A percentile compares a stretch with the other conserved stretches of the same genome.
These are phyloP conservation scores for Setomelanomma holmii DNA, from an alignment of 2,329 filamentous ascomycete genomes.

Conservation along the genomic window DNA sequence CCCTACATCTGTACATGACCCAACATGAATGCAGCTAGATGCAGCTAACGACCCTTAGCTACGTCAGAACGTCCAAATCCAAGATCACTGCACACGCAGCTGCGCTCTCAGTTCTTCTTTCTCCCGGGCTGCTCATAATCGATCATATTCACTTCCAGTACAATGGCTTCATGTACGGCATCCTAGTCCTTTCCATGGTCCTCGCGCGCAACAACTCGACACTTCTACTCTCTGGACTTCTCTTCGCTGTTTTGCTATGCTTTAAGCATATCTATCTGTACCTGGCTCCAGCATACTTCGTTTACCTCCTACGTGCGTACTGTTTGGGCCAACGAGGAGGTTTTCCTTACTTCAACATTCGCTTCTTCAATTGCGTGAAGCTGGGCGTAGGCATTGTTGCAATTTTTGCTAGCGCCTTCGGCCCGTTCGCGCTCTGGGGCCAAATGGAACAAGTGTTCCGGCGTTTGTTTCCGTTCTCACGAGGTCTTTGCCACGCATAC, in stretches of 20 bases:
- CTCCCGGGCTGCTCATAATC: slow-evolving; percentile 92
- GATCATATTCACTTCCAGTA: slow-evolving; percentile 99
- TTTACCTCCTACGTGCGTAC: slow-evolving; percentile 88
- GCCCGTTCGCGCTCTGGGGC: slow-evolving; percentile 80
- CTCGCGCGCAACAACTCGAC: slow-evolving; percentile 78
- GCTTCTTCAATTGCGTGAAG: slow-evolving; percentile 81
- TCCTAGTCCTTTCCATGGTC: slow-evolving; percentile 85
- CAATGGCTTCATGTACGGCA: slow-evolving; percentile 94
- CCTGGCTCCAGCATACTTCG: slow-evolving; percentile 92
- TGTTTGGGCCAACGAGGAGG: slow-evolving; percentile 81
- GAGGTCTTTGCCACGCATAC: slow-evolving; percentile 95
- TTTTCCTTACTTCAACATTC: slow-evolving; percentile 71
- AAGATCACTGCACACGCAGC: slow-evolving; percentile 83
- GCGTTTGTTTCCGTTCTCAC: slow-evolving; percentile 90
- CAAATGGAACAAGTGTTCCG: slow-evolving; percentile 85
- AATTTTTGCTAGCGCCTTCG: slow-evolving; percentile 83
- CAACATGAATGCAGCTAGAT: neutral
- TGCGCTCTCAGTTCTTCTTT: slow-evolving; percentile 87
- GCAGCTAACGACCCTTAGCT: slow-evolving; percentile 58
- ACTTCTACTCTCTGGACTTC: slow-evolving; percentile 76
- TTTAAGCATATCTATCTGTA: slow-evolving; percentile 99
- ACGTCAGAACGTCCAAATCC: slow-evolving; percentile 75
- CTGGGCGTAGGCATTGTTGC: slow-evolving; percentile 74
- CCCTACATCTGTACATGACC: slow-evolving; percentile 72
- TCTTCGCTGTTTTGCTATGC: slow-evolving; percentile 86